Conservation (phyloP, 805 yeast species). For the Suhomyces faveliae region DNA sequence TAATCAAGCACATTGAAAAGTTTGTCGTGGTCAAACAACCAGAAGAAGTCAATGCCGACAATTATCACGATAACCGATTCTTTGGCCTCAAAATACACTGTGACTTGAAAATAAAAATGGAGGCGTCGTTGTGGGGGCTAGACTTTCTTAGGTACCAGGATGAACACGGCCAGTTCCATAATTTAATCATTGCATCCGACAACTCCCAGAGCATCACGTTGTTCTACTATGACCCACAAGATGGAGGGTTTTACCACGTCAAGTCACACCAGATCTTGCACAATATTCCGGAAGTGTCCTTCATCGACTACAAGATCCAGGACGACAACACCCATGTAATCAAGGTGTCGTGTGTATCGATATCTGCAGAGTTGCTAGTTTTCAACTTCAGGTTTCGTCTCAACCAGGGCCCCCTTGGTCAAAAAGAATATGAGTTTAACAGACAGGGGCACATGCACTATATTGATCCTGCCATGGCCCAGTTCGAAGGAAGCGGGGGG, state of each 20-base stretch:
- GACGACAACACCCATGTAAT: conserved; percentile 25
- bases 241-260: conserved; percentile 27
- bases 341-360: conserved; percentile 39
- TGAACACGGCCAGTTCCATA: conserved; percentile 17
- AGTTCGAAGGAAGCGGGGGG: conserved; percentile 14
- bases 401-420: conserved; percentile 26
- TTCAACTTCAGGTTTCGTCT: conserved; percentile 34
- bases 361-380: conserved; percentile 45
- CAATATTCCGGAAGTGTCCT: conserved; percentile 54
- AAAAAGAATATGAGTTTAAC: conserved; percentile 12
- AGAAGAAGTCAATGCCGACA: not conserved
- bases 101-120: conserved; percentile 30
- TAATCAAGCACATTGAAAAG: conserved; percentile 18
- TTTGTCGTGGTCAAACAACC: not conserved
- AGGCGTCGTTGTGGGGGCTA: conserved; percentile 62
- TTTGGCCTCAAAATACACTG: conserved; percentile 22
- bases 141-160: conserved; percentile 33
- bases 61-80: conserved; percentile 11
- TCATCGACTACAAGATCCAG: conserved; percentile 25
- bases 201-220: conserved; percentile 49
- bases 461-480: conserved; percentile 28
- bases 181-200: conserved; percentile 50
- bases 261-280: conserved; percentile 46
- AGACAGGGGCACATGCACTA: conserved; percentile 17
- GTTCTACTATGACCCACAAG: conserved; percentile 31